Conservation (phyloP, 2,329 filamentous ascomycete genomes). For the Aspergillus sp. region DNA sequence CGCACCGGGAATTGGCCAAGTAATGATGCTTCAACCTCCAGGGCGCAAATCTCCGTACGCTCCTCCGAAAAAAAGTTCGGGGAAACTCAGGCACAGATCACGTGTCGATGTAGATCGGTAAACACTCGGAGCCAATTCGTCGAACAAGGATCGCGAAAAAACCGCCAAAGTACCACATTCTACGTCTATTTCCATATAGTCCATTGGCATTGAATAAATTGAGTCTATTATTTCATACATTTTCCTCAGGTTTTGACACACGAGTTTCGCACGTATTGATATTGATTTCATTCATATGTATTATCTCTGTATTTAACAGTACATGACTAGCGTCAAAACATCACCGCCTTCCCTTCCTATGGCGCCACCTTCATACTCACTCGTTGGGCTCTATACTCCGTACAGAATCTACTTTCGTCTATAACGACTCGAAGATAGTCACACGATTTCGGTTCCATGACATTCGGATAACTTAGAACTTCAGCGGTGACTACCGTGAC, state of each 20-base stretch:
- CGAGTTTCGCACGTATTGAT: background rate
- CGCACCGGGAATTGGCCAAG: constrained; percentile 27
- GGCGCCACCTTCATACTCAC: background rate
- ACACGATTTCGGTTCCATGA: background rate
- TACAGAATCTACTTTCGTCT: background rate
- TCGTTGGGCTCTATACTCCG: no score
- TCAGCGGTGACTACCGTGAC: background rate
- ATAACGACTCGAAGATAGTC: background rate
- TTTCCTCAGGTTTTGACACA: background rate
- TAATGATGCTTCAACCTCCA: constrained; percentile 18
- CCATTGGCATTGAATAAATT: background rate
- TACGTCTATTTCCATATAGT: background rate
- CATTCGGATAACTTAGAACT: background rate
- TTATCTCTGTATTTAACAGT: background rate
- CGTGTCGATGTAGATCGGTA: constrained; percentile 24
- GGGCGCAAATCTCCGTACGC: constrained; percentile 24
- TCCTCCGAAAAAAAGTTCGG: constrained; percentile 37
- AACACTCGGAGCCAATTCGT: constrained; percentile 2
- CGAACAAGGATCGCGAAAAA: background rate
- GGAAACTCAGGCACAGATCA: constrained; percentile 36
- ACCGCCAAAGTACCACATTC: background rate
- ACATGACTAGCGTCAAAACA: background rate
- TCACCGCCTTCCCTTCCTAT: constrained; percentile 11
- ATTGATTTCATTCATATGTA: background rate
- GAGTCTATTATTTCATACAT: background rate